Percentiles rank a stretch among this genome's conserved stretches.
Evolutionary conservation across 495 filamentous ascomycete species (phyloP).

Genomic region (Trichoderma parareesei): DNA sequence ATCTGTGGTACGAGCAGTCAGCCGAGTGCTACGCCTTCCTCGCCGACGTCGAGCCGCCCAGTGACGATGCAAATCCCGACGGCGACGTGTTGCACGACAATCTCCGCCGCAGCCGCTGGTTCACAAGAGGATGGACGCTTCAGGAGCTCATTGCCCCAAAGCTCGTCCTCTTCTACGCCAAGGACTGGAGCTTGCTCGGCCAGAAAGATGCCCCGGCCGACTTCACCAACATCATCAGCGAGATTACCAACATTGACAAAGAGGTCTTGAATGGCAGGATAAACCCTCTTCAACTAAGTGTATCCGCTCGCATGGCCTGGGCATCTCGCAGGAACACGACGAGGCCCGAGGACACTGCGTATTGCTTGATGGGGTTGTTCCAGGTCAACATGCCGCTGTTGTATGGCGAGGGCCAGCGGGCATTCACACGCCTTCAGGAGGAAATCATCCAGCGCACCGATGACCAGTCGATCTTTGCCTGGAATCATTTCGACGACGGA

Average conservation of each 20-base stretch:
- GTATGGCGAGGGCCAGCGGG: constrained; percentile 33
- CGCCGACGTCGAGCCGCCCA: constrained; percentile 18
- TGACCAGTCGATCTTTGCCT: constrained; percentile 22
- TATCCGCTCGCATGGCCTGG: constrained; percentile 35
- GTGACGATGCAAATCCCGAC: neutral
- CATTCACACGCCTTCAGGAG: constrained; percentile 22
- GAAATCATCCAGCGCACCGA: constrained; percentile 20
- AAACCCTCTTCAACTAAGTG: neutral
- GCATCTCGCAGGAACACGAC: constrained; percentile 25
- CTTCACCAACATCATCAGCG: constrained; percentile 19
- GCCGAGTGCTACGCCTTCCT: constrained; percentile 35
- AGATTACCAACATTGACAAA: constrained; percentile 25
- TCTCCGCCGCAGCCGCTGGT: constrained; percentile 25
- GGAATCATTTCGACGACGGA: neutral
- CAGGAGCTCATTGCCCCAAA: constrained; percentile 31
- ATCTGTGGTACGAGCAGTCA: constrained; percentile 28
- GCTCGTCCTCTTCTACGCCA: constrained; percentile 25
- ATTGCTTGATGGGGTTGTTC: constrained; percentile 37
- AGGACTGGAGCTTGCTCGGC: constrained; percentile 24
- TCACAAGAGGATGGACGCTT: constrained; percentile 34
- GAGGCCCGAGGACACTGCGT: constrained; percentile 31
- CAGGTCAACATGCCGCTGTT: constrained; percentile 37
- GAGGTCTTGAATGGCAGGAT: constrained; percentile 14
- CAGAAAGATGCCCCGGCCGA: constrained; percentile 15
- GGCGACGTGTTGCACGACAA: constrained; percentile 14